Evolutionary conservation across 164 flowering plant genomes (phyloP).

Genomic region (Vitis cinerea): DNA sequence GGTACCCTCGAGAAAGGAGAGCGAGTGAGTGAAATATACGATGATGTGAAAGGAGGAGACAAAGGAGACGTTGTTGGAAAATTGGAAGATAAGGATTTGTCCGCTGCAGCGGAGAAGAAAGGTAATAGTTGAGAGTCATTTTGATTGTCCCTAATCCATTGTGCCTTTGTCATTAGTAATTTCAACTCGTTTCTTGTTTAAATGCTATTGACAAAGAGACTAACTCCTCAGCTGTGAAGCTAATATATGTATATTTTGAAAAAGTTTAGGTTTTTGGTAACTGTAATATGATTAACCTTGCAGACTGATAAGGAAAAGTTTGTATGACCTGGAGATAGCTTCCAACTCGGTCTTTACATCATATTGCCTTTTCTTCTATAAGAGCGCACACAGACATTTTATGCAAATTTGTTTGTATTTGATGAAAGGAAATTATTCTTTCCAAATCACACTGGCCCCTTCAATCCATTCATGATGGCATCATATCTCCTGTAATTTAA

Average conservation of each 20-base stretch:
- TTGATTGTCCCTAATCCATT: too few species aligned
- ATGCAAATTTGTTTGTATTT: too few species aligned
- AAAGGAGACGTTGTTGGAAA: constrained; percentile 2
- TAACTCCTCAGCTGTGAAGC: too few species aligned
- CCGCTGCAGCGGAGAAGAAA: constrained; percentile 34
- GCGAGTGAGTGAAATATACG: constrained; percentile 18
- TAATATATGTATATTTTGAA: too few species aligned
- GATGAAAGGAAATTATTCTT: background rate
- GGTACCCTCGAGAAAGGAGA: constrained; percentile 19
- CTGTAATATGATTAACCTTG: too few species aligned
- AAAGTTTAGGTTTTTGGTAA: too few species aligned
- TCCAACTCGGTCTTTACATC: background rate
- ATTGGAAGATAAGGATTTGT: constrained; percentile 23
- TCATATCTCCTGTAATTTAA: background rate
- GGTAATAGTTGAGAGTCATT: constrained; percentile 30
- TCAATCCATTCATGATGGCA: background rate
- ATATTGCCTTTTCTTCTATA: background rate
- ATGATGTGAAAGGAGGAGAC: constrained; percentile 23
- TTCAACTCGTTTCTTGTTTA: too few species aligned
- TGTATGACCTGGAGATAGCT: background rate
- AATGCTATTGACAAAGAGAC: too few species aligned
- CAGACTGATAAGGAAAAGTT: background rate
- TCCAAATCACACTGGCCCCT: background rate
- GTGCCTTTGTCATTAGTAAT: too few species aligned
- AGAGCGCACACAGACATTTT: background rate